A percentile compares a stretch with the other conserved stretches of the same genome.
These are phyloP conservation scores for Paecilomyces formosus DNA, from an alignment of 2,329 filamentous ascomycete genomes.

Conservation along the genomic window DNA sequence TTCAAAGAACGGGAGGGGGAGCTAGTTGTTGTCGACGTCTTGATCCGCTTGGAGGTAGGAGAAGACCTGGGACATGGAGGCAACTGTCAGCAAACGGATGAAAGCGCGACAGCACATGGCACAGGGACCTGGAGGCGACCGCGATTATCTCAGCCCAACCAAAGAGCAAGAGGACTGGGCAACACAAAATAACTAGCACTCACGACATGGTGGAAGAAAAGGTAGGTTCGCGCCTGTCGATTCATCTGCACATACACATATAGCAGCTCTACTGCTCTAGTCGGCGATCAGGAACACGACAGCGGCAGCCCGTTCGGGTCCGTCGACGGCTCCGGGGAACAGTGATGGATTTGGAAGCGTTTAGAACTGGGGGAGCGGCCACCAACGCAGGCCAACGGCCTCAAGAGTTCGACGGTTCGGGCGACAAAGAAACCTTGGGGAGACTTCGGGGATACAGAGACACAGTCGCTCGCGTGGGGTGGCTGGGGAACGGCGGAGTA, in stretches of 20 bases:
- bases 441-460: neutral
- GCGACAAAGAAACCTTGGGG: neutral
- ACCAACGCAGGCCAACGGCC: neutral
- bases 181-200: conserved; percentile 14
- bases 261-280: conserved; percentile 15
- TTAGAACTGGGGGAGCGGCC: conserved; percentile 1
- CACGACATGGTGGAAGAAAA: conserved; percentile 34
- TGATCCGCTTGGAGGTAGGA: conserved; percentile 35
- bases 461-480: neutral
- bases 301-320: conserved; percentile 9
- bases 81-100: conserved; percentile 4
- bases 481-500: neutral
- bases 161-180: neutral
- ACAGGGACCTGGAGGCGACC: neutral
- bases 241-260: conserved; percentile 34
- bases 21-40: conserved; percentile 29
- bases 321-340: conserved; percentile 1
- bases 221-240: conserved; percentile 22
- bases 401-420: neutral
- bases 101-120: neutral
- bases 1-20: conserved; percentile 28
- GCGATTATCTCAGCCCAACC: conserved; percentile 6
- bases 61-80: conserved; percentile 24
- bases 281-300: conserved; percentile 7
- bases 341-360: conserved; percentile 9